Percentiles rank a stretch among this genome's conserved stretches.
phyloP scores from a whole-genome alignment of 331 rosid species.

The Saraca asoca region DNA sequence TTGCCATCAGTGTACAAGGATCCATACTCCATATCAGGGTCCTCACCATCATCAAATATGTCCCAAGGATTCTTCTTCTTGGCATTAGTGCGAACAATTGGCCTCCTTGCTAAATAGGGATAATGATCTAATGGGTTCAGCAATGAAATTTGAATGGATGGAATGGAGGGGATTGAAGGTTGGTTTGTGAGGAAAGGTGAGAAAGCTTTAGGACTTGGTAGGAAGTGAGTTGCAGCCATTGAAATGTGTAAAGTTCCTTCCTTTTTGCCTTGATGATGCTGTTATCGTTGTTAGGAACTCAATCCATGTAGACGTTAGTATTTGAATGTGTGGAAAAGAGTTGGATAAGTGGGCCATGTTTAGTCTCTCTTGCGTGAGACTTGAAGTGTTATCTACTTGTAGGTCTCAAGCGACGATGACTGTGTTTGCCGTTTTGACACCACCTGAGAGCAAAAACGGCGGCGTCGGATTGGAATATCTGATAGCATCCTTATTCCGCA shows the following conservation, averaged over 20 bases:
- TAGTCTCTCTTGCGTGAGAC: too few species aligned
- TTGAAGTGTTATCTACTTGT: too few species aligned
- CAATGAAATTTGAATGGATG: slow-evolving; percentile 44
- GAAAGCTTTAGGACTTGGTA: slow-evolving; percentile 58
- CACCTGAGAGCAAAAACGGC: background rate
- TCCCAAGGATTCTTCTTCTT: slow-evolving; percentile 85
- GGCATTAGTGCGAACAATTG: slow-evolving; percentile 32
- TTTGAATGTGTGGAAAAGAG: slow-evolving; percentile 62
- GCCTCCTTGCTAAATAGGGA: slow-evolving; percentile 36
- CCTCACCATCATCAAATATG: slow-evolving; percentile 78
- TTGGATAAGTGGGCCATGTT: slow-evolving; percentile 65
- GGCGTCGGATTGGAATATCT: background rate
- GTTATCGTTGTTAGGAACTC: background rate
- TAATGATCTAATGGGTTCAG: slow-evolving; percentile 32
- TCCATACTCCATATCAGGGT: slow-evolving; percentile 71
- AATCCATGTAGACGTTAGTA: slow-evolving; percentile 1
- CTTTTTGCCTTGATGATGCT: background rate
- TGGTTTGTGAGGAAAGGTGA: slow-evolving; percentile 61
- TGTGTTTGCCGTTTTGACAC: slow-evolving; percentile 28
- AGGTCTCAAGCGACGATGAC: slow-evolving; percentile 19
- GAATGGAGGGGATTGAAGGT: slow-evolving; percentile 46
- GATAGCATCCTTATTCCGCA: background rate
- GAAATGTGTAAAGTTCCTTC: background rate
- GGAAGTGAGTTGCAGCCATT: slow-evolving; percentile 66
- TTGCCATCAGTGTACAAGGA: slow-evolving; percentile 69